Percentiles rank a stretch among this genome's conserved stretches.
phyloP scores from a whole-genome alignment of 2,329 filamentous ascomycete genomes.

The Neurospora crassa region DNA sequence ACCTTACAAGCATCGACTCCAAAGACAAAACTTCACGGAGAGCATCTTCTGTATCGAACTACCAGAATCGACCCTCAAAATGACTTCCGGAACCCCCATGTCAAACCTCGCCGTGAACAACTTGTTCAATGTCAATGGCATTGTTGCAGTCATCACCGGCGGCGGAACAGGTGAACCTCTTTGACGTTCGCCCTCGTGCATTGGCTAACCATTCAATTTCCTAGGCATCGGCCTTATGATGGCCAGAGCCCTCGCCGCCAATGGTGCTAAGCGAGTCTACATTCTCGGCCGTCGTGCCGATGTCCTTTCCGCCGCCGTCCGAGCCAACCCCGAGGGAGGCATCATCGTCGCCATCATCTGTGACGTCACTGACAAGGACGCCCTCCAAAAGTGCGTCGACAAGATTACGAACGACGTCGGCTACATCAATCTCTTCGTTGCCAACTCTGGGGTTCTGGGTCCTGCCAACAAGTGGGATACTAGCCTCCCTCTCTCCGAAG shows the following conservation, averaged over 20 bases:
- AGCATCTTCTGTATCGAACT: not conserved
- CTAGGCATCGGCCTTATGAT: slow-evolving; percentile 42
- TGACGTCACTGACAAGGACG: slow-evolving; percentile 33
- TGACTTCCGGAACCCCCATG: not conserved
- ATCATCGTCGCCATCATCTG: slow-evolving; percentile 27
- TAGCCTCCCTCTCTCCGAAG: slow-evolving; percentile 19
- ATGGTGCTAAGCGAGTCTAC: slow-evolving; percentile 41
- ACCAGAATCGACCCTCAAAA: not conserved
- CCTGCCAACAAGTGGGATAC: slow-evolving; percentile 12
- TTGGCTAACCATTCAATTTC: not conserved
- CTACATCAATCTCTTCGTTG: slow-evolving; percentile 54
- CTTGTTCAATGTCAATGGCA: slow-evolving; percentile 39
- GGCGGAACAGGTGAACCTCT: slow-evolving; percentile 35
- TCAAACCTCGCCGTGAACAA: slow-evolving; percentile 18
- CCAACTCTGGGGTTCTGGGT: slow-evolving; percentile 49
- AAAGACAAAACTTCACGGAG: not conserved
- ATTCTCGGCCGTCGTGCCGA: slow-evolving; percentile 39
- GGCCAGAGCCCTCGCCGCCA: slow-evolving; percentile 36
- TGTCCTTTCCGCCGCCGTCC: slow-evolving; percentile 29
- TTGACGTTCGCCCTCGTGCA: not conserved
- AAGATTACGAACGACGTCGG: slow-evolving; percentile 44
- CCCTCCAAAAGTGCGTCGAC: slow-evolving; percentile 50
- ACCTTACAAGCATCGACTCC: not conserved
- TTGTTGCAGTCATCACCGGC: slow-evolving; percentile 46
- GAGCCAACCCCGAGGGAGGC: slow-evolving; percentile 2